Evolutionary conservation across 2,329 filamentous ascomycete genomes (phyloP).

Genomic region (Colletotrichum cereale): DNA sequence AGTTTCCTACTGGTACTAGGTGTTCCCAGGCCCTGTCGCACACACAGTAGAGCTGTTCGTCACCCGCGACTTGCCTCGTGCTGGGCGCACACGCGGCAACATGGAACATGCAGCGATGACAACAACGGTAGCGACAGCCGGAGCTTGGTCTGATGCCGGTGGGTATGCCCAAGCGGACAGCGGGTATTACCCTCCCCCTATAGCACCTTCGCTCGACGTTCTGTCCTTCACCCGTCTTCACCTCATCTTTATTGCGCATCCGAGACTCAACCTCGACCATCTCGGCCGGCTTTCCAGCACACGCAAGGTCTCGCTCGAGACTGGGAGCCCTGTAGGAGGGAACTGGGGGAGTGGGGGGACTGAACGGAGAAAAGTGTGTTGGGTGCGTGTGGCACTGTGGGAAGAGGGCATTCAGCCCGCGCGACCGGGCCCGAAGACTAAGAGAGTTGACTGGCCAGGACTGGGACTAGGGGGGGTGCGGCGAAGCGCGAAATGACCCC

Average conservation of each 20-base stretch:
- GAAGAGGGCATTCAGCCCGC: conserved; percentile 12
- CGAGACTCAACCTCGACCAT: conserved; percentile 9
- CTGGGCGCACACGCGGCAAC: conserved; percentile 11
- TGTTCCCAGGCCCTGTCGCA: not conserved
- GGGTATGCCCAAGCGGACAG: not conserved
- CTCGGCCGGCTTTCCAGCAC: not conserved
- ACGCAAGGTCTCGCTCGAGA: not conserved
- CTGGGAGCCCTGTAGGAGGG: not conserved
- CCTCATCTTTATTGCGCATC: conserved; percentile 18
- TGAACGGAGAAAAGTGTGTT: not conserved
- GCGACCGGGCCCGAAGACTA: conserved; percentile 3
- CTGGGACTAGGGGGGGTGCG: too few relatives aligned
- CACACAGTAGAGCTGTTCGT: not conserved
- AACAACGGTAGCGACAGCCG: not conserved
- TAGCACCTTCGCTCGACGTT: not conserved
- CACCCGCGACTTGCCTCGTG: not conserved
- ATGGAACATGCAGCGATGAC: conserved; percentile 22
- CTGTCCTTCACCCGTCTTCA: conserved; percentile 17
- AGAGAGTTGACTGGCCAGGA: conserved; percentile 18
- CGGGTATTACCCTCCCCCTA: not conserved
- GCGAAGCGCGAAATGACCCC: conserved; percentile 11
- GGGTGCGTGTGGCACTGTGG: not conserved
- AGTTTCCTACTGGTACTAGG: too few relatives aligned
- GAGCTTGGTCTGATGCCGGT: conserved; percentile 10
- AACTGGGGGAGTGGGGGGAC: not conserved